Percentiles rank a stretch among this genome's conserved stretches.
Evolutionary conservation across 192 early-diverging fungal genomes (phyloP).

Genomic region (Jimgerdemannia flammicorona): DNA sequence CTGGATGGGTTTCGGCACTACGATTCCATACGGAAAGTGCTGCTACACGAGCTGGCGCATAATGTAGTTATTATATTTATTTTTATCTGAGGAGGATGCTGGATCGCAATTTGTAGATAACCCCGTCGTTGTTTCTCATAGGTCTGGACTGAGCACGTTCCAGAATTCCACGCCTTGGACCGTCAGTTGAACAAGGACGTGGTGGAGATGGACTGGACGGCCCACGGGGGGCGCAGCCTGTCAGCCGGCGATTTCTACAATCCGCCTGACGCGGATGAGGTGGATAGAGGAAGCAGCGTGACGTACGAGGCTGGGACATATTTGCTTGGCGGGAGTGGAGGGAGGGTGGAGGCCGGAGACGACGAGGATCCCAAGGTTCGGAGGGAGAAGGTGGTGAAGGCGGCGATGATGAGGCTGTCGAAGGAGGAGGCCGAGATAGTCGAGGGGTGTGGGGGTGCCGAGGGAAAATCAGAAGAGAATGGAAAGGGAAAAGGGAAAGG

Average conservation of each 20-base stretch:
- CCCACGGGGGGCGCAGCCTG: constrained; percentile 26
- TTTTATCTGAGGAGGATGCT: background rate
- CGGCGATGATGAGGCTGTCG: constrained; percentile 54
- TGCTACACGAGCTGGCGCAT: constrained; percentile 79
- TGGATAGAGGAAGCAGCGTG: constrained; percentile 21
- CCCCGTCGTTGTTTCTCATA: constrained; percentile 18
- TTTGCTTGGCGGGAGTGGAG: constrained; percentile 47
- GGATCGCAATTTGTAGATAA: background rate
- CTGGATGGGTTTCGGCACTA: constrained; percentile 76
- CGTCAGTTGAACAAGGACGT: constrained; percentile 70
- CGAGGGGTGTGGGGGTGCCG: constrained; percentile 39
- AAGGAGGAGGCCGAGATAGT: constrained; percentile 64
- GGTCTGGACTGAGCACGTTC: constrained; percentile 65
- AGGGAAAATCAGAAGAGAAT: background rate
- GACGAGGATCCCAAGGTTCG: constrained; percentile 12
- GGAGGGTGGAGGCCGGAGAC: background rate
- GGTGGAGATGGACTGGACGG: constrained; percentile 43
- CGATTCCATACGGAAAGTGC: constrained; percentile 56
- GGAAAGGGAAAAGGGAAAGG: background rate
- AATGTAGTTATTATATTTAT: constrained; percentile 38
- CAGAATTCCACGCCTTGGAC: constrained; percentile 69
- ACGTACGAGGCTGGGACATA: constrained; percentile 55
- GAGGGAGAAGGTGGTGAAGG: constrained; percentile 51
- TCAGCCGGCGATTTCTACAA: constrained; percentile 36
- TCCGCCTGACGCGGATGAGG: constrained; percentile 31